Base-by-base conservation (phyloP, 305 asterid species). In the Andrographis paniculata region DNA sequence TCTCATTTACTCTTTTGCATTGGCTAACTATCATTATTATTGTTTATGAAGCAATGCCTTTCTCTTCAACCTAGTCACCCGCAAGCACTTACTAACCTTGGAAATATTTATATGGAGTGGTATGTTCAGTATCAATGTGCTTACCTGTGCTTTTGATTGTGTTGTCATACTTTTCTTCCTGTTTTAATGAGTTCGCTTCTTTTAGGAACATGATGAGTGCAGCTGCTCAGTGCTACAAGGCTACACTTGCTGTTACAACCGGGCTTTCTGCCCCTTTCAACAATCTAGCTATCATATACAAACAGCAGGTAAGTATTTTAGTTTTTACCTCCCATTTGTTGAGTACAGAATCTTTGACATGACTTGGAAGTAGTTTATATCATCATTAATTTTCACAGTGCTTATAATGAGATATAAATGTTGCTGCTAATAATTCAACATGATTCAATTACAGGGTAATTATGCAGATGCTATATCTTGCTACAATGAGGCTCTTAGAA, bases 41-140 rank as follows among this genome's bases (percentile, higher is more conserved):
- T 51, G 38, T 53, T 35, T 53, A 15, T 67, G 72, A 65, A 91
- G 99, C 95, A 91, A 87, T 91, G 99, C 74, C 72, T 91, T 61
- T 59, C 93, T 59, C 84, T 91, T 65, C 96, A 87, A 60, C 91
- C 96, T 41, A 87, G 67, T 52, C 99, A 91, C 61, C 99, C 99
- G 11, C 99, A 91, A 71, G 99, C 99, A 21, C 95, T 81, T 36
- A 81, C 96, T 38, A 91, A 87, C 73, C 94, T 91, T 68, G 99
- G 96, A 52, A 91, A 87, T 73, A 80, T 91, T 56, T 91, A 91
- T 42, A 87, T 91, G 96, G 96, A 87, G 73, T 87, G 99, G 99
- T 91, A 75, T 51, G 81, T 52, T 49, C 39, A 51, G 16, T 52
- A 40, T 45, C 41, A 17, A 18, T 48, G 36, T 15, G 44, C 50